Evolutionary conservation across 2,329 filamentous ascomycete species (phyloP).

Genomic region (Cercospora sp.): DNA sequence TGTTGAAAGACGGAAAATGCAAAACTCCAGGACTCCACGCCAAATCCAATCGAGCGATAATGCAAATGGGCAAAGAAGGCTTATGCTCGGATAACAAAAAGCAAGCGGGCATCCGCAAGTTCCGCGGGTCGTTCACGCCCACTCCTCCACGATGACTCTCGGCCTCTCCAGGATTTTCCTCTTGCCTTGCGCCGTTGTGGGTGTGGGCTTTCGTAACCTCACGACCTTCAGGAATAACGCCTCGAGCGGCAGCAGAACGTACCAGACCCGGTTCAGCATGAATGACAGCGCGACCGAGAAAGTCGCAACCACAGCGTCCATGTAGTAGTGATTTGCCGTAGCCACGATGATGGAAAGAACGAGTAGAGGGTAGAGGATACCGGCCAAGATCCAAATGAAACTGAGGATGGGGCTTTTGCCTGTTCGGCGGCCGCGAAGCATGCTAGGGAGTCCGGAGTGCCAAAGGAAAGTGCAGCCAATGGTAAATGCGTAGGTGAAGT

Average conservation of each 20-base stretch:
- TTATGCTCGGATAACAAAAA: background rate
- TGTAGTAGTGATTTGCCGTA: slow-evolving; percentile 64
- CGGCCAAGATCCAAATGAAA: slow-evolving; percentile 44
- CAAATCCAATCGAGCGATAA: background rate
- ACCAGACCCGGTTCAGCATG: slow-evolving; percentile 52
- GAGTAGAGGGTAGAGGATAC: slow-evolving; percentile 48
- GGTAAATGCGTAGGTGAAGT: slow-evolving; percentile 57
- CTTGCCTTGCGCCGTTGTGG: slow-evolving; percentile 45
- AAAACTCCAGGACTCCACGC: background rate
- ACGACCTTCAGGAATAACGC: slow-evolving; percentile 52
- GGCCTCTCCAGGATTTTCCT: slow-evolving; percentile 9
- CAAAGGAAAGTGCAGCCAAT: slow-evolving; percentile 56
- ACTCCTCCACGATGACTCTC: slow-evolving; percentile 24
- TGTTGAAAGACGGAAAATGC: background rate
- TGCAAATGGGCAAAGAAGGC: background rate
- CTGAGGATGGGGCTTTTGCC: slow-evolving; percentile 22
- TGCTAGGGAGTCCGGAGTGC: slow-evolving; percentile 51
- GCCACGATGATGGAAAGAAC: slow-evolving; percentile 57
- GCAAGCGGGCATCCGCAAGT: background rate
- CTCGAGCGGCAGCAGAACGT: slow-evolving; percentile 55
- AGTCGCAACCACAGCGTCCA: slow-evolving; percentile 55
- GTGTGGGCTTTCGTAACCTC: slow-evolving; percentile 56
- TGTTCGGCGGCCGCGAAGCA: slow-evolving; percentile 42
- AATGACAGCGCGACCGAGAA: slow-evolving; percentile 53
- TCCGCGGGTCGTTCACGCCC: slow-evolving; percentile 4